Percentiles rank a stretch among this genome's conserved stretches.
These are phyloP conservation scores for Irpex rosettiformis DNA, from an alignment of 1,284 basidiomycete species.

Conservation along the genomic window DNA sequence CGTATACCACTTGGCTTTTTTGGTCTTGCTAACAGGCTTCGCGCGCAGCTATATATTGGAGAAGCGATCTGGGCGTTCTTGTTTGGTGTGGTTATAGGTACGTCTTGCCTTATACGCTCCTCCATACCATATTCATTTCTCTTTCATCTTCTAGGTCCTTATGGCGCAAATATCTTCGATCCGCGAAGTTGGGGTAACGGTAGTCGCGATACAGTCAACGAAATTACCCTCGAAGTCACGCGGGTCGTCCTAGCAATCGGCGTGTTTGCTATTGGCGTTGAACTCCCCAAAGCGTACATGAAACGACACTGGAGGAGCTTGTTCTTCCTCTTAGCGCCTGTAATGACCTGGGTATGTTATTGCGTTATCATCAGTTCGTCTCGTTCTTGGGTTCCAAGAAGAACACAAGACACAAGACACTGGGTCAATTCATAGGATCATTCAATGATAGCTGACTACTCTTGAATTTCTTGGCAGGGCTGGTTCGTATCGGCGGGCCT, in stretches of 20 bases:
- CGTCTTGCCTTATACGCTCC: conserved; percentile 18
- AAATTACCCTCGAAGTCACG: conserved; percentile 87
- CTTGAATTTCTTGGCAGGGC: conserved; percentile 57
- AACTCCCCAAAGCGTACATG: conserved; percentile 93
- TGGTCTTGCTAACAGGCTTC: conserved; percentile 5
- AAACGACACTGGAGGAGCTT: conserved; percentile 87
- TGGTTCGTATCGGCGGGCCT: conserved; percentile 90
- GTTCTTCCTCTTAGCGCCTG: conserved; percentile 82
- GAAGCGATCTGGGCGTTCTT: conserved; percentile 96
- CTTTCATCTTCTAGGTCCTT: conserved; percentile 67
- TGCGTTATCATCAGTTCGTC: too few species aligned
- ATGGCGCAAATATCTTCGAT: conserved; percentile 83
- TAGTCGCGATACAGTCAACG: conserved; percentile 51
- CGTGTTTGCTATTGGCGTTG: conserved; percentile 97
- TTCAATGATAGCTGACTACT: too few species aligned
- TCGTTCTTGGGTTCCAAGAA: too few species aligned
- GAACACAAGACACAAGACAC: too few species aligned
- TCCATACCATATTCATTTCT: conserved; percentile 2
- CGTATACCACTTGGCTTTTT: not conserved
- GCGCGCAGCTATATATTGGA: conserved; percentile 78
- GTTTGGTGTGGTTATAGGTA: conserved; percentile 90
- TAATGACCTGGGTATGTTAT: conserved; percentile 83
- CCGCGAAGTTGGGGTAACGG: conserved; percentile 79
- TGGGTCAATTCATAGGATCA: too few species aligned
- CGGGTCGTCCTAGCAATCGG: conserved; percentile 96